Percentiles rank a stretch among this genome's conserved stretches.
Evolutionary conservation across 2,329 filamentous ascomycete species (phyloP).

Genomic region (Colletotrichum sp.): DNA sequence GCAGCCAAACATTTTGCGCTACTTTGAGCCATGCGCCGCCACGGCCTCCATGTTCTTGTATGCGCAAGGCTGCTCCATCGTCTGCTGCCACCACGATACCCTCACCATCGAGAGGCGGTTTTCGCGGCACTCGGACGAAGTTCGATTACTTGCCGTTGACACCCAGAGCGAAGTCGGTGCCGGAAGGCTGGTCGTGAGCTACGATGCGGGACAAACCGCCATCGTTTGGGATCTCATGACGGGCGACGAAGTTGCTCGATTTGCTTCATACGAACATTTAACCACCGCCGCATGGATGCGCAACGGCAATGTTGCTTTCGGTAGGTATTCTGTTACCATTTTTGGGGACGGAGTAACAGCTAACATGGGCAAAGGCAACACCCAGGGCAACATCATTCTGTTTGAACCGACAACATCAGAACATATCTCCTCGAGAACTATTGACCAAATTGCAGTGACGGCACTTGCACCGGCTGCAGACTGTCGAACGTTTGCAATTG

Average conservation of each 20-base stretch:
- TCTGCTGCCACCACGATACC: constrained; percentile 92
- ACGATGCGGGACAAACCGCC: constrained; percentile 87
- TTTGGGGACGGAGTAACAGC: constrained; percentile 21
- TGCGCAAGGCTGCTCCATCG: constrained; percentile 79
- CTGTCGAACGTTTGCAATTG: constrained; percentile 94
- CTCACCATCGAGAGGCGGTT: constrained; percentile 88
- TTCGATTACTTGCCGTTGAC: constrained; percentile 86
- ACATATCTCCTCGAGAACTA: constrained; percentile 87
- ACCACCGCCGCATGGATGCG: constrained; percentile 92
- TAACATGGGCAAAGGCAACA: constrained; percentile 69
- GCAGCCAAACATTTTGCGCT: constrained; percentile 52
- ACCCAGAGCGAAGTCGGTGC: constrained; percentile 87
- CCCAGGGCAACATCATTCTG: constrained; percentile 89
- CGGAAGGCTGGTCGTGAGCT: constrained; percentile 88
- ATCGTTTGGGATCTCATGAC: constrained; percentile 98
- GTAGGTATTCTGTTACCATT: constrained; percentile 55
- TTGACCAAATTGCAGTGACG: constrained; percentile 93
- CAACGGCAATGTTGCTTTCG: constrained; percentile 96
- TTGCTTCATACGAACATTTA: constrained; percentile 88
- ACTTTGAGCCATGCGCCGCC: constrained; percentile 87
- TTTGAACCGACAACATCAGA: constrained; percentile 95
- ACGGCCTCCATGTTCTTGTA: constrained; percentile 92
- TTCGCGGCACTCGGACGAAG: constrained; percentile 80
- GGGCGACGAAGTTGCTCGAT: constrained; percentile 88
- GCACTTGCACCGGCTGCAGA: constrained; percentile 87